phyloP scores from a whole-genome alignment of 805 yeast species.

The Candida adriatica region DNA sequence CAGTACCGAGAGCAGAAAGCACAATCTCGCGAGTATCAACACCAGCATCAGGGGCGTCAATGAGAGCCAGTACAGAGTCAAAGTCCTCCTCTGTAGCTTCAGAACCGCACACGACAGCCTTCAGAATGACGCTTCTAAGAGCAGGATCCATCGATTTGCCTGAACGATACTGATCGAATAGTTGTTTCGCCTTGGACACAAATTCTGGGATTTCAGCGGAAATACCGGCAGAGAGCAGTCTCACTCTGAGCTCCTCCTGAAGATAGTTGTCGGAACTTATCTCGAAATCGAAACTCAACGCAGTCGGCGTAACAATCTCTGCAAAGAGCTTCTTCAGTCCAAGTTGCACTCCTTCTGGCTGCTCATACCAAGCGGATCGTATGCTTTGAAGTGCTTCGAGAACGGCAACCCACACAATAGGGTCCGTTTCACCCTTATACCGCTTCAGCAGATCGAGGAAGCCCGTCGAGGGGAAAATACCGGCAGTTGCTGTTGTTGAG shows the following conservation, averaged over 20 bases:
- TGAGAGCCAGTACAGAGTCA: conserved; percentile 51
- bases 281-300: conserved; percentile 54
- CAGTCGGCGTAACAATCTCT: conserved; percentile 48
- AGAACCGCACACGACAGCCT: conserved; percentile 59
- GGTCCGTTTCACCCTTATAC: conserved; percentile 53
- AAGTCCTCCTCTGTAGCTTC: conserved; percentile 57
- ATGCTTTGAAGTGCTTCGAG: conserved; percentile 38
- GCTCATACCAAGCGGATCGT: conserved; percentile 47
- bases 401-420: conserved; percentile 60
- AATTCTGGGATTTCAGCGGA: conserved; percentile 41
- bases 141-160: conserved; percentile 65
- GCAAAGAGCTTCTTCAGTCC: conserved; percentile 44
- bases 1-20: conserved; percentile 58
- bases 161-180: conserved; percentile 29
- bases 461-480: conserved; percentile 53
- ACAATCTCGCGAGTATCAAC: conserved; percentile 65
- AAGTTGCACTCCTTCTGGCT: conserved; percentile 35
- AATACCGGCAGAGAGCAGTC: conserved; percentile 54
- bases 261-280: conserved; percentile 47
- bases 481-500: conserved; percentile 60
- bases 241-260: conserved; percentile 57
- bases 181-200: conserved; percentile 34
- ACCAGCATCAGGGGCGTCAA: conserved; percentile 51
- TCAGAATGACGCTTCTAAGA: conserved; percentile 58
- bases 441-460: conserved; percentile 48